A percentile compares a stretch with the other conserved stretches of the same genome.
Evolutionary conservation across 352 stramenopile genomes (phyloP).

Genomic region (Globisporangium takayamanum): DNA sequence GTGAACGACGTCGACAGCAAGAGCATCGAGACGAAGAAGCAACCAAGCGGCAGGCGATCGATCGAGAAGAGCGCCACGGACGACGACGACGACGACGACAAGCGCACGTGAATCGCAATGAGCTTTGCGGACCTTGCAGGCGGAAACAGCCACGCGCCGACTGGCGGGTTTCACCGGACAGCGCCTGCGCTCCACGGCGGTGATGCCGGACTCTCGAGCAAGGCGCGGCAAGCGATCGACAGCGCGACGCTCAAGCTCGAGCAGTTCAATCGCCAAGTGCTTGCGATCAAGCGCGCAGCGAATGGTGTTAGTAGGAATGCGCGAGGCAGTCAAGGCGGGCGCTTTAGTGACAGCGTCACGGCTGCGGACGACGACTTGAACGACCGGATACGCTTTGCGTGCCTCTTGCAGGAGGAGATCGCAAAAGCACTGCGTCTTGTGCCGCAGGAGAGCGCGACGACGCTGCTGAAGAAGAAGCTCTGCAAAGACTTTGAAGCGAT

Average conservation of each 20-base stretch:
- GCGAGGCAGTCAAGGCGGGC: slow-evolving; percentile 2
- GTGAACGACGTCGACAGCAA: no score
- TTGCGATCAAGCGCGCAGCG: slow-evolving; percentile 66
- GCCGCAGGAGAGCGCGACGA: slow-evolving; percentile 48
- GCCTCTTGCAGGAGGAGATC: slow-evolving; percentile 77
- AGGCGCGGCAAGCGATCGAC: slow-evolving; percentile 56
- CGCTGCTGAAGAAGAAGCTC: slow-evolving; percentile 53
- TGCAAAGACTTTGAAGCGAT: slow-evolving; percentile 81
- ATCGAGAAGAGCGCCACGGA: no score
- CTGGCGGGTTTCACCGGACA: slow-evolving; percentile 11
- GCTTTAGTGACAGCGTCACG: slow-evolving; percentile 3
- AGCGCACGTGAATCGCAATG: slow-evolving; percentile 18
- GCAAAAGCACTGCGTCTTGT: slow-evolving; percentile 51
- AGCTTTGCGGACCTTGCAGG: slow-evolving; percentile 63
- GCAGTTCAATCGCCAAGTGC: slow-evolving; percentile 78
- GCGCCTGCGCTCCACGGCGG: slow-evolving; percentile 8
- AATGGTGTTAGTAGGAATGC: background rate
- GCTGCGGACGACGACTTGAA: slow-evolving; percentile 68
- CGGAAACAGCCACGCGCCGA: slow-evolving; percentile 4
- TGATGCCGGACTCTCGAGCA: slow-evolving; percentile 15
- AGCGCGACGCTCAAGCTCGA: slow-evolving; percentile 68
- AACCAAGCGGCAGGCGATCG: no score
- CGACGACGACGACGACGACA: background rate
- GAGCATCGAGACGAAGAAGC: no score
- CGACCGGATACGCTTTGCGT: slow-evolving; percentile 81